Base-by-base conservation (phyloP, 257 asterid genomes). In the Penstemon davidsonii region DNA sequence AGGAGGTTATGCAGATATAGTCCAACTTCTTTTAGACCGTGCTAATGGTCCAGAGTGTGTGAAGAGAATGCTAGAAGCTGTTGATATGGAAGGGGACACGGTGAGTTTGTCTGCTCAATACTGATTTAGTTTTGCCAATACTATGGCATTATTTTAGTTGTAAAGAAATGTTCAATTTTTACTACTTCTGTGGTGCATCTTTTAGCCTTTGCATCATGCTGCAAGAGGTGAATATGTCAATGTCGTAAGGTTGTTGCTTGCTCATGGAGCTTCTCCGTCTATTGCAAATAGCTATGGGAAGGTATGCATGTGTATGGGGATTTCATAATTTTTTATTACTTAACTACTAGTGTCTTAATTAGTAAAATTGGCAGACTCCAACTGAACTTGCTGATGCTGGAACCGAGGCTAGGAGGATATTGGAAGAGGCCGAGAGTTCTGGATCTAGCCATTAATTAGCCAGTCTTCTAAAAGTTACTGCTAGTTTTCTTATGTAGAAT, bases 171-270 rank as follows among this genome's bases (percentile, higher is more conserved):
- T 67, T 41, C 54, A 69, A 38, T 5, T 11, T 11, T 6, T 45
- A 8, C 69, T 36, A 62, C 40, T 51, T 63, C 37, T 63, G 46
- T 62, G 70, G 51, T 70, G n/a, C 60, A 47, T 71, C 25, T 71
- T 40, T 36, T 64, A 88, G 97, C 95, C 97, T 70, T 95, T 91
- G 55, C 97, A 88, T 72, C 91, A 88, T 81, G 97, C 97, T 67
- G 95, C 91, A 49, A 81, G 96, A 78, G 96, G 97, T 3, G 96
- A 91, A 76, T 84, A 83, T 60, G 80, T 47, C 54, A 72, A 76
- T 75, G 84, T 79, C 39, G 62, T 91, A 37, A 75, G 80, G 55
- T 65, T 91, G 73, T 75, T 88, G 82, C 80, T 86, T 38, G 73
- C 85, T 58, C 73, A 72, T 50, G 96, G 97, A 60, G 87, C 97